A percentile compares a stretch with the other conserved stretches of the same genome.
phyloP scores from a whole-genome alignment of 2,329 filamentous ascomycete genomes.

The Shiraia sp. region DNA sequence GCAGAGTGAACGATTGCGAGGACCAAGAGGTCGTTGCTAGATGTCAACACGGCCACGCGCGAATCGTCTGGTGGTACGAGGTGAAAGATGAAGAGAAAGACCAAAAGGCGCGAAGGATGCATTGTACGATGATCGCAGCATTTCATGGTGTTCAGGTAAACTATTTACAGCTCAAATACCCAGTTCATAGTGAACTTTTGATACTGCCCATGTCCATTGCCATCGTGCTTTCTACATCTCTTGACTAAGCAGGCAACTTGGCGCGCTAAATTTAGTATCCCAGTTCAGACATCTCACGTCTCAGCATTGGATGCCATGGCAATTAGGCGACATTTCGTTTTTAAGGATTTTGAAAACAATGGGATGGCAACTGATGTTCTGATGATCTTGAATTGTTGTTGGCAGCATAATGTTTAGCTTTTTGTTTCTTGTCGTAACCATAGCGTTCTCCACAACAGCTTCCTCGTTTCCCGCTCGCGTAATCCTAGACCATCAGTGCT shows the following conservation, averaged over 20 bases:
- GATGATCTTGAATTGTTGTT: not conserved
- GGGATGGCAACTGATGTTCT: not conserved
- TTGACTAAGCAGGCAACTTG: constrained; percentile 14
- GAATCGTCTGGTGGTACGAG: too few relatives aligned
- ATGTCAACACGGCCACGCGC: too few relatives aligned
- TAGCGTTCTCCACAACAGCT: not conserved
- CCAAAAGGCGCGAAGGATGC: too few relatives aligned
- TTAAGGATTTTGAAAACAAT: not conserved
- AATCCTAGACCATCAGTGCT: constrained; percentile 26
- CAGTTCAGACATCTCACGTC: constrained; percentile 19
- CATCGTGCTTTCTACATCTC: not conserved
- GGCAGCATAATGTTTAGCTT: not conserved
- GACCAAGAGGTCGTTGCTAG: too few relatives aligned
- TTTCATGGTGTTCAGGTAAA: constrained; percentile 29
- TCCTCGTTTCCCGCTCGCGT: not conserved
- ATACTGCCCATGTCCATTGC: not conserved
- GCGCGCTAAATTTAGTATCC: constrained; percentile 13
- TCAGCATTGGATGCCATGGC: constrained; percentile 11
- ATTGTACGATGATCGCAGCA: constrained; percentile 11
- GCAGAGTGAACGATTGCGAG: constrained; percentile 15
- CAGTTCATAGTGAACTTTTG: constrained; percentile 4
- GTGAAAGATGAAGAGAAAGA: too few relatives aligned
- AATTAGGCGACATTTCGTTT: constrained; percentile 3
- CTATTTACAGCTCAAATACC: constrained; percentile 24
- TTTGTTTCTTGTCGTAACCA: not conserved